Evolutionary conservation across 305 asterid genomes (phyloP), one percentile per base, ranked within the genome.

Genomic region (Plantago coronopus): DNA sequence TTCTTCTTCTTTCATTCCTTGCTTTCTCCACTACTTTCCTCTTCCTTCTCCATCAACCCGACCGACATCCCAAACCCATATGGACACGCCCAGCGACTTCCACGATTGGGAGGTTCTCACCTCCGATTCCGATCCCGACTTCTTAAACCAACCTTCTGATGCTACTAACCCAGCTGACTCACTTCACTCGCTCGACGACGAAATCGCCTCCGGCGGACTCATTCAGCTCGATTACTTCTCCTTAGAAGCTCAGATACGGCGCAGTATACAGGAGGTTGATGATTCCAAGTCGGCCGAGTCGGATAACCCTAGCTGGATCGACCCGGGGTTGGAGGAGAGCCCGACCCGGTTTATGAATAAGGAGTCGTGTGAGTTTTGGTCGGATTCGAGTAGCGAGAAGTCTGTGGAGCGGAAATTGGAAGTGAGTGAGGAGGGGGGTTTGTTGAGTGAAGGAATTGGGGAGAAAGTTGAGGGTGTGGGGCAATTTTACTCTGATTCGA

Each of bases 71-170:
- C 58, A 53, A 49, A 34, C 13, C 40, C 25, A 12, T 3, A 51
- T 72, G 16, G 74, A 67, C 9, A 34, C 40, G 74, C 40, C 72
- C 5, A 61, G 48, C 13, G 96, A 84, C 40, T 78, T 84, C 56
- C 87, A 73, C 12, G 98, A 86, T 20, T 91, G 98, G 98, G 98
- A 91, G 74, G 68, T 91, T 16, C 89, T 91, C 57, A 86, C 75
- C 15, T 61, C 83, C 69, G 61, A 51, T 78, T 68, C 78, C 25
- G 81, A 76, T 45, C 60, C 83, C 0, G 83, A 72, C 22, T 25
- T 73, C 23, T 65, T 53, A 27, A 60, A 23, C n/a, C n/a, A n/a
- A n/a, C n/a, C n/a, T n/a, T n/a, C n/a, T n/a, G n/a, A n/a, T n/a
- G n/a, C n/a, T n/a, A n/a, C n/a, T n/a, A n/a, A n/a, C 58, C 68